Evolutionary conservation across 257 asterid species (phyloP).

Genomic region (Nyctanthes arbortristis): DNA sequence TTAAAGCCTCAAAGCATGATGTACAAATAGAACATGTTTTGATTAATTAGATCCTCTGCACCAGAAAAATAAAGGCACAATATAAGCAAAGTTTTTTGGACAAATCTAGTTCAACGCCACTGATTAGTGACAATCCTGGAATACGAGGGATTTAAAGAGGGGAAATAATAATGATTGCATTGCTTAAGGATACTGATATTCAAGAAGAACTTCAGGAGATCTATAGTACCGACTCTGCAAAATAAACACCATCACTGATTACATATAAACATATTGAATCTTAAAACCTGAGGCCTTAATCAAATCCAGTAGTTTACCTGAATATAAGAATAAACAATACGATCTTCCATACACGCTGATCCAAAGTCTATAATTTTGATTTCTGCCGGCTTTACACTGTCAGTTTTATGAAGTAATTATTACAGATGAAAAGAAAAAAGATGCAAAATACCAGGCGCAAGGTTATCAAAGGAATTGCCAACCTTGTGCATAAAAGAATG

Average conservation of each 20-base stretch:
- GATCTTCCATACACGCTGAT: slow-evolving; percentile 97
- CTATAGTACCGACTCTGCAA: slow-evolving; percentile 97
- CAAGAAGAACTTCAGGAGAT: slow-evolving; percentile 99
- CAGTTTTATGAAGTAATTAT: slow-evolving; percentile 35
- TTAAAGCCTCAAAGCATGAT: slow-evolving; percentile 52
- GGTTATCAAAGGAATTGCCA: slow-evolving; percentile 37
- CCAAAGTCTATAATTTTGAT: slow-evolving; percentile 97
- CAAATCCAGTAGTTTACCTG: slow-evolving; percentile 55
- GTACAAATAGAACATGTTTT: slow-evolving; percentile 23
- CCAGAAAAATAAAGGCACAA: neutral
- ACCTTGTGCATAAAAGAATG: slow-evolving; percentile 94
- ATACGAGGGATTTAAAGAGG: slow-evolving; percentile 1
- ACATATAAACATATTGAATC: slow-evolving; percentile 22
- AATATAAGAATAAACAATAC: slow-evolving; percentile 93
- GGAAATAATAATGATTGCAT: slow-evolving; percentile 7
- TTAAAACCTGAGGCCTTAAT: slow-evolving; percentile 20
- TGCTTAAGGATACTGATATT: slow-evolving; percentile 92
- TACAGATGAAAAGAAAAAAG: slow-evolving; percentile 25
- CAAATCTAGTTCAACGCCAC: neutral
- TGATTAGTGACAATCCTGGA: neutral
- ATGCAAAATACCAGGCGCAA: slow-evolving; percentile 23
- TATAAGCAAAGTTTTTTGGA: neutral
- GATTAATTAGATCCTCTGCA: neutral
- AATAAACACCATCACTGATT: slow-evolving; percentile 27
- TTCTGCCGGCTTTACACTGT: slow-evolving; percentile 92